These are phyloP conservation scores for Malassezia equina DNA, from an alignment of 1,284 basidiomycete genomes.

Conservation along the genomic window DNA sequence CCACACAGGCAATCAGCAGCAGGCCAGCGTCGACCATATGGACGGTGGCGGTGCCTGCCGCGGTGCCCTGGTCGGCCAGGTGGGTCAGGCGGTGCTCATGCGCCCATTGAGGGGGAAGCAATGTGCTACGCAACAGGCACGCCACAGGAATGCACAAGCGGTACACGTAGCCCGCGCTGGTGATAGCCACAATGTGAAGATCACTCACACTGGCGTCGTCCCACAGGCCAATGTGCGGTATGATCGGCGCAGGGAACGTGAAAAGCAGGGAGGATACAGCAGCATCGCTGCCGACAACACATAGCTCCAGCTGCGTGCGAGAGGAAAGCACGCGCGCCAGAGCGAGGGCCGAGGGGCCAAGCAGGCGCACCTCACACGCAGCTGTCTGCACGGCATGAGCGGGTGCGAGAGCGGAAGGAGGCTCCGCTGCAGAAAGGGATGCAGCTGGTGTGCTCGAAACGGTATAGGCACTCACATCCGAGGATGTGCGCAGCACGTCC, in stretches of 20 bases:
- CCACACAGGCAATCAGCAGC: constrained; percentile 32
- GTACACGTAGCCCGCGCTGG: constrained; percentile 27
- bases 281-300: not conserved
- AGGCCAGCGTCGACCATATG: constrained; percentile 28
- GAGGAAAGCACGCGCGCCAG: constrained; percentile 26
- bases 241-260: constrained; percentile 30
- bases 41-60: constrained; percentile 22
- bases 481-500: constrained; percentile 7
- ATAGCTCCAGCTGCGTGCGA: constrained; percentile 27
- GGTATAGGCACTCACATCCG: not conserved
- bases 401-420: not conserved
- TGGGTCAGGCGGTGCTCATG: constrained; percentile 25
- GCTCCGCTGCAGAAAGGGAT: not conserved
- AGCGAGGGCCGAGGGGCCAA: constrained; percentile 17
- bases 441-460: not conserved
- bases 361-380: constrained; percentile 4
- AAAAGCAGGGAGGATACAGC: constrained; percentile 16
- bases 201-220: constrained; percentile 20
- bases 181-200: constrained; percentile 28
- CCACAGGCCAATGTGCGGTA: constrained; percentile 25
- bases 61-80: constrained; percentile 18
- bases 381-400: constrained; percentile 10
- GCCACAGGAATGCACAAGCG: constrained; percentile 25
- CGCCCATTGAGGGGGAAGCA: constrained; percentile 22
- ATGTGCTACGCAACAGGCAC: constrained; percentile 20